A percentile compares a stretch with the other conserved stretches of the same genome.
These are phyloP conservation scores for Crithidia sp. DNA, from an alignment of 208 protist species.

Conservation along the genomic window DNA sequence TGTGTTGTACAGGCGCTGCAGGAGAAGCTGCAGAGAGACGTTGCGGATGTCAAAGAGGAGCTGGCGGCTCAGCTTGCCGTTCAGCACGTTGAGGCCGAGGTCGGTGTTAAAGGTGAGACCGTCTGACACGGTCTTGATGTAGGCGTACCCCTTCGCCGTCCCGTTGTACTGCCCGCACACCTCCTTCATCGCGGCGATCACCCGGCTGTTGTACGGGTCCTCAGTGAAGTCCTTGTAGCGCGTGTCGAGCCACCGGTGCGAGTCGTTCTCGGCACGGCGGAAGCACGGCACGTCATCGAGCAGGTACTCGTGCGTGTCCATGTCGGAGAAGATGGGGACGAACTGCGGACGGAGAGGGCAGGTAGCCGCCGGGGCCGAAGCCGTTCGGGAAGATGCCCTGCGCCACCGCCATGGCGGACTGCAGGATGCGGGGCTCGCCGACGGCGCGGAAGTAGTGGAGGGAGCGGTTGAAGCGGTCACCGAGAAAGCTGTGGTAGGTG, in stretches of 20 bases:
- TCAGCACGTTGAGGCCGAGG: slow-evolving; percentile 55
- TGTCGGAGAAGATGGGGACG: slow-evolving; percentile 84
- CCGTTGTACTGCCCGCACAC: slow-evolving; percentile 56
- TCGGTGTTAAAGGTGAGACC: slow-evolving; percentile 85
- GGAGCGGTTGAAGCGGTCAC: slow-evolving; percentile 73
- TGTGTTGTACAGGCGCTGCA: slow-evolving; percentile 81
- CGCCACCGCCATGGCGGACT: slow-evolving; percentile 79
- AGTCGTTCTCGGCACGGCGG: slow-evolving; percentile 72
- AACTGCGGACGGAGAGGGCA: slow-evolving; percentile 80
- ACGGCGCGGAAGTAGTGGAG: slow-evolving; percentile 84
- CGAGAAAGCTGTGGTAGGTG: slow-evolving; percentile 66
- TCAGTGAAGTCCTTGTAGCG: slow-evolving; percentile 44
- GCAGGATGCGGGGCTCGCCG: slow-evolving; percentile 84
- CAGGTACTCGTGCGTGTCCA: slow-evolving; percentile 89
- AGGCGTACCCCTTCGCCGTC: slow-evolving; percentile 42
- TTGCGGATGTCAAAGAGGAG: slow-evolving; percentile 72
- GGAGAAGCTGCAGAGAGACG: slow-evolving; percentile 70
- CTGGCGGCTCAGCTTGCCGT: slow-evolving; percentile 52
- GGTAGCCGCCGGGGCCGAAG: slow-evolving; percentile 72
- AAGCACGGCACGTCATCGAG: slow-evolving; percentile 88
- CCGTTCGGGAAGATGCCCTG: slow-evolving; percentile 82
- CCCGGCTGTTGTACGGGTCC: slow-evolving; percentile 46
- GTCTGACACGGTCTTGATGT: slow-evolving; percentile 81
- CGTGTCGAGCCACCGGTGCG: slow-evolving; percentile 62
- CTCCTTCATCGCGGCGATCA: slow-evolving; percentile 53